Base-by-base conservation (phyloP, 179 eudicot genomes). In the Pouteria campechiana region DNA sequence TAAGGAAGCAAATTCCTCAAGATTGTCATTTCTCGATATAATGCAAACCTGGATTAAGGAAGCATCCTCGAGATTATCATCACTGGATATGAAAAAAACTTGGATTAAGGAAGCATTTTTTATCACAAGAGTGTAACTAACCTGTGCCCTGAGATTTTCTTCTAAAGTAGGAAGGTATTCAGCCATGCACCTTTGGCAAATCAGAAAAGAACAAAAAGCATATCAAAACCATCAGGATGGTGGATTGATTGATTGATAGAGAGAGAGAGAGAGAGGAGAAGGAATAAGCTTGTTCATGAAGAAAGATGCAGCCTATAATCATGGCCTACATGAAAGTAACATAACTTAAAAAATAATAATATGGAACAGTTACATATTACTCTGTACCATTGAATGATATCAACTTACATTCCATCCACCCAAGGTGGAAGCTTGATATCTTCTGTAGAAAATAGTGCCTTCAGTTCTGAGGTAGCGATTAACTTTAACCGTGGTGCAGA, bases 351-450 rank as follows among this genome's bases (percentile, higher is more conserved):
- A n/a, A n/a, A n/a, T n/a, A n/a, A n/a, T n/a, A n/a, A n/a, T n/a
- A n/a, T n/a, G n/a, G n/a, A n/a, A n/a, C n/a, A n/a, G n/a, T n/a
- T n/a, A n/a, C n/a, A n/a, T n/a, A n/a, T n/a, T n/a, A n/a, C n/a
- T n/a, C n/a, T n/a, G n/a, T n/a, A n/a, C n/a, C n/a, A n/a, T n/a
- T n/a, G n/a, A n/a, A n/a, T n/a, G n/a, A 17, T 33, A 35, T 23
- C 14, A 20, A 63, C 95, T 43, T 72, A 89, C 97, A 85, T 85
- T 47, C 95, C 97, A 48, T 79, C 76, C 60, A 76, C 21, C 97
- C 97, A 89, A 32, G 74, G 29, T 9, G 93, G 93, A 59, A 89
- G 95, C 64, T 72, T 85, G 61, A 85, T 66, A 57, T 89, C 97
- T 44, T 89, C 97, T 52, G 70, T 72, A 29, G 86, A 62, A 63